Evolutionary conservation across 331 rosid genomes (phyloP).

Genomic region (Malus hybrid): DNA sequence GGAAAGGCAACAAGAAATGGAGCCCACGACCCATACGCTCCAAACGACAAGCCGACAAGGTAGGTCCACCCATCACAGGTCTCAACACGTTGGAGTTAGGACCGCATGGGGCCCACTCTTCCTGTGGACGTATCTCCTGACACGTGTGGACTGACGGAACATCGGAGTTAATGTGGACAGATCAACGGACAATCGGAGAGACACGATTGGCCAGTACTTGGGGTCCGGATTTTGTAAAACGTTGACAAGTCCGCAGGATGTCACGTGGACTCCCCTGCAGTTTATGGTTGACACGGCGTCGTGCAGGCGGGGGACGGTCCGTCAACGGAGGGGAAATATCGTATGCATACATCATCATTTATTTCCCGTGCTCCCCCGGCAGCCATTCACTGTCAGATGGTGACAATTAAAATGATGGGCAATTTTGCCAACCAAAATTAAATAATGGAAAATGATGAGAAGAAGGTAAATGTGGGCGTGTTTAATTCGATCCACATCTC

Average conservation of each 20-base stretch:
- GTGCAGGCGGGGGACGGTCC: not conserved
- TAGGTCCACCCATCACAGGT: constrained; percentile 31
- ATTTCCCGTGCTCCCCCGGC: too few species aligned
- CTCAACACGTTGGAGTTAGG: constrained; percentile 19
- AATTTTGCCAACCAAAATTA: not conserved
- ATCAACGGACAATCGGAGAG: not conserved
- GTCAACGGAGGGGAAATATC: not conserved
- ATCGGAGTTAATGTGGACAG: constrained; percentile 19
- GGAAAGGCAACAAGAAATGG: constrained; percentile 1
- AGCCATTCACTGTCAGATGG: too few species aligned
- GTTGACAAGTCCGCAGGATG: not conserved
- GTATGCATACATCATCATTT: too few species aligned
- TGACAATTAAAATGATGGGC: not conserved
- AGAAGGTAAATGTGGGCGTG: not conserved
- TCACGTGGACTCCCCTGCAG: not conserved
- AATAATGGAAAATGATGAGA: not conserved
- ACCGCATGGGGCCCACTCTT: constrained; percentile 7
- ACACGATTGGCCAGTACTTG: not conserved
- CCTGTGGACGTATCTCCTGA: not conserved
- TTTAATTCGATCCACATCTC: not conserved
- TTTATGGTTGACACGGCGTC: not conserved
- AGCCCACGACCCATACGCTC: constrained; percentile 20
- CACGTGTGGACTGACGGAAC: constrained; percentile 5
- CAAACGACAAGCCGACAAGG: constrained; percentile 63
- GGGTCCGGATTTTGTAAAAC: not conserved